Conservation (phyloP, 352 stramenopile genomes). For the Phytophthora pinifolia region DNA sequence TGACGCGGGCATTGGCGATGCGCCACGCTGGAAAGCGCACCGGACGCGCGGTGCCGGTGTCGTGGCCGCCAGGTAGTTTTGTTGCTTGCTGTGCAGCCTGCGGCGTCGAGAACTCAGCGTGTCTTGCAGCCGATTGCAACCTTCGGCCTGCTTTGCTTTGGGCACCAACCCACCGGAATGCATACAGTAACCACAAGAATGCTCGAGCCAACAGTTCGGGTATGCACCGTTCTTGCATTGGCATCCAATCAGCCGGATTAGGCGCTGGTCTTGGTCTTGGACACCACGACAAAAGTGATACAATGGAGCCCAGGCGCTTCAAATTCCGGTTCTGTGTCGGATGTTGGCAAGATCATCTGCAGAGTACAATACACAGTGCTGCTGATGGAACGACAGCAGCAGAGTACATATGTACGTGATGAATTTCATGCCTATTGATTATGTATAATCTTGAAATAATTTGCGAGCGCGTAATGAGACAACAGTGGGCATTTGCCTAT, state of each 20-base stretch:
- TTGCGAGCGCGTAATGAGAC: too few species aligned
- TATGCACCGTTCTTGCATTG: conserved; percentile 19
- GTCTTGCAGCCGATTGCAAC: background rate
- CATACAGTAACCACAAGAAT: conserved; percentile 23
- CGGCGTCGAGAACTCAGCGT: background rate
- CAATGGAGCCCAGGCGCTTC: too few species aligned
- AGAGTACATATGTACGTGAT: too few species aligned
- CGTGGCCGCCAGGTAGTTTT: too few species aligned
- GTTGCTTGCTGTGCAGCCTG: conserved; percentile 1
- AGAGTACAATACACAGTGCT: too few species aligned
- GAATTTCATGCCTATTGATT: too few species aligned
- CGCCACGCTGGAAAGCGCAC: background rate
- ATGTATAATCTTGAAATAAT: too few species aligned
- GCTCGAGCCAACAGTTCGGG: background rate
- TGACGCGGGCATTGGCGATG: conserved; percentile 12
- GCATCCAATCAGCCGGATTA: conserved; percentile 35
- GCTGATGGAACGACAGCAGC: too few species aligned
- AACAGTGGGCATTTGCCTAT: too few species aligned
- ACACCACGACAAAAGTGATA: background rate
- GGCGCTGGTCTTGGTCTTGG: conserved; percentile 1
- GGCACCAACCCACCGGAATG: background rate
- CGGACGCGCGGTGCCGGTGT: conserved; percentile 3
- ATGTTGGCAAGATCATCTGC: too few species aligned
- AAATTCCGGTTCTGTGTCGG: too few species aligned
- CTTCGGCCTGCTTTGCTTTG: background rate